Percentiles rank a stretch among this genome's conserved stretches.
These are phyloP conservation scores for Citropsis articulata DNA, from an alignment of 345 rosid genomes.

Conservation along the genomic window DNA sequence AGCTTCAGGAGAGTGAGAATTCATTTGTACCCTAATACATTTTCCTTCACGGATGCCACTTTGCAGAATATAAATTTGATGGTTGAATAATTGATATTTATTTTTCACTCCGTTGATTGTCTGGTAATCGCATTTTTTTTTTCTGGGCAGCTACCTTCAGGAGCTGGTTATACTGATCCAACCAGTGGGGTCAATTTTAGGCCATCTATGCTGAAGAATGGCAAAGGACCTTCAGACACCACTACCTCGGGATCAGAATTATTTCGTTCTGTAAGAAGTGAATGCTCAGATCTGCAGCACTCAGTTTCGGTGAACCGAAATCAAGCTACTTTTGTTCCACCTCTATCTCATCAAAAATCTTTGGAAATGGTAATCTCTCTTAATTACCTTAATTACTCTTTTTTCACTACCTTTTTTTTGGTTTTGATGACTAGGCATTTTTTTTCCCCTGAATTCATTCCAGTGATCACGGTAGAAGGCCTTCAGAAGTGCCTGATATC, in stretches of 20 bases:
- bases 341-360: constrained; percentile 31
- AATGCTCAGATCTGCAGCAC: constrained; percentile 22
- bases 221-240: constrained; percentile 29
- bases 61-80: neutral
- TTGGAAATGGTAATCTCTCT: constrained; percentile 28
- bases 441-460: constrained; percentile 1
- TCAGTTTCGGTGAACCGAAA: constrained; percentile 31
- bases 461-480: neutral
- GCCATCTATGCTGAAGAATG: constrained; percentile 25
- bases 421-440: neutral
- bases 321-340: constrained; percentile 41
- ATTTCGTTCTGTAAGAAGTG: constrained; percentile 36
- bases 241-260: constrained; percentile 35
- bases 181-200: constrained; percentile 15
- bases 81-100: neutral
- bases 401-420: neutral
- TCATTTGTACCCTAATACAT: neutral
- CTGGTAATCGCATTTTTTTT: constrained; percentile 5
- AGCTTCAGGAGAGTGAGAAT: neutral
- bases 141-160: constrained; percentile 30
- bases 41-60: neutral
- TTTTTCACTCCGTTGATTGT: neutral
- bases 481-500: constrained; percentile 3
- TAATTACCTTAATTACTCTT: neutral
- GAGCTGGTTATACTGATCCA: constrained; percentile 24